Percentiles rank a stretch among this genome's conserved stretches.
phyloP scores from a whole-genome alignment of 2,329 filamentous ascomycete genomes.

The Didymellaceae sp. region DNA sequence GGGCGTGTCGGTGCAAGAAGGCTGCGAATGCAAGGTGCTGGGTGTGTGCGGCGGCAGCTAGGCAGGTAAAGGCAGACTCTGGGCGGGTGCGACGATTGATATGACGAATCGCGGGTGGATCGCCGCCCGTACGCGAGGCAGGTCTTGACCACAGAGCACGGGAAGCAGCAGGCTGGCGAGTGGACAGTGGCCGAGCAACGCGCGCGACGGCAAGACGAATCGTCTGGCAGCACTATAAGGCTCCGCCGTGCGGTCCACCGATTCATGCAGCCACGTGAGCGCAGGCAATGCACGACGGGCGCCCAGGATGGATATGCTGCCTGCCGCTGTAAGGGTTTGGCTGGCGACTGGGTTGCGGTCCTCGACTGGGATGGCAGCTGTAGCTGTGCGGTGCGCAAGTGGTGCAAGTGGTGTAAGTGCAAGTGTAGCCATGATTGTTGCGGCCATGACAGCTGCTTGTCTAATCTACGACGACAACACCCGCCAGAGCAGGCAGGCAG shows the following conservation, averaged over 20 bases:
- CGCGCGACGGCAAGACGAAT: not conserved
- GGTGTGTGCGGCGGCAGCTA: conserved; percentile 26
- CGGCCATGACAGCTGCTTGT: conserved; percentile 7
- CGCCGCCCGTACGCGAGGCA: conserved; percentile 14
- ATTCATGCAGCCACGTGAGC: conserved; percentile 22
- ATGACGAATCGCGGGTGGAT: conserved; percentile 23
- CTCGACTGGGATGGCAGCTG: not conserved
- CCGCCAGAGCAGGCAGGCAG: not conserved
- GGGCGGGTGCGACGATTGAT: conserved; percentile 20
- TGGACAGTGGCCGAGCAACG: conserved; percentile 2
- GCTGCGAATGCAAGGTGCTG: conserved; percentile 25
- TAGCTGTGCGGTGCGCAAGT: no score
- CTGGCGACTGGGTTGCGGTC: not conserved
- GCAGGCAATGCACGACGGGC: conserved; percentile 17
- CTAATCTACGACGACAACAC: conserved; percentile 11
- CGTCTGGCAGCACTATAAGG: conserved; percentile 7
- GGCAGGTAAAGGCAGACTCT: conserved; percentile 21
- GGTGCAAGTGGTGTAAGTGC: no score
- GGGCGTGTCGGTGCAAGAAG: conserved; percentile 17
- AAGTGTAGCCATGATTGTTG: no score
- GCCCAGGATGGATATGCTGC: conserved; percentile 15
- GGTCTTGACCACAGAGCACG: conserved; percentile 5
- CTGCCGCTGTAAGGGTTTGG: conserved; percentile 25
- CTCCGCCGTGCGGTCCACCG: conserved; percentile 8
- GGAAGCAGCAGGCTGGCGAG: conserved; percentile 14